These are phyloP conservation scores for Polytrichum formosum DNA, from an alignment of 225 moss, liverwort and hornwort genomes.

Conservation along the genomic window DNA sequence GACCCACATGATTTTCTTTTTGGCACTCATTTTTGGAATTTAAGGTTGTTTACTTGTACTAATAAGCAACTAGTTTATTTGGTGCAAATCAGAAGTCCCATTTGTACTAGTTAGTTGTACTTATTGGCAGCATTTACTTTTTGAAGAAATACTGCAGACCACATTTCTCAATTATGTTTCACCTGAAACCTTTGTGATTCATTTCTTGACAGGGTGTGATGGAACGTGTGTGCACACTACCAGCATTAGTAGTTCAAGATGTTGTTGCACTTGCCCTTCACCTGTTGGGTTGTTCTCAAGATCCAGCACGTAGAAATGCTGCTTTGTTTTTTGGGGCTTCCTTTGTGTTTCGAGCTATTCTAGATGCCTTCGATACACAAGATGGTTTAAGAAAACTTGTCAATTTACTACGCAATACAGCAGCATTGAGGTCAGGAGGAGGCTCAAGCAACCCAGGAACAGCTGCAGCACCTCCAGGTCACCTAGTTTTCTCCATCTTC, in stretches of 20 bases:
- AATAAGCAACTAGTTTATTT: no score
- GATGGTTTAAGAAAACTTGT: slow-evolving; percentile 87
- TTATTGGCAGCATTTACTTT: no score
- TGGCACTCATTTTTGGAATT: no score
- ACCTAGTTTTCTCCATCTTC: neutral
- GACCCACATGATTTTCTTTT: no score
- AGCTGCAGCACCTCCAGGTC: slow-evolving; percentile 55
- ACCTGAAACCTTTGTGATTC: no score
- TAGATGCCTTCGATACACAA: slow-evolving; percentile 93
- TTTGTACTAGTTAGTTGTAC: no score
- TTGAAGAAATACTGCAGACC: no score
- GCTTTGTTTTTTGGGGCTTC: slow-evolving; percentile 94
- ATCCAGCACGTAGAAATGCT: slow-evolving; percentile 87
- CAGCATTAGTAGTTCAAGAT: slow-evolving; percentile 76
- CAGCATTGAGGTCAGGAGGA: slow-evolving; percentile 91
- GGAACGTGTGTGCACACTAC: slow-evolving; percentile 97
- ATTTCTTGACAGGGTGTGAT: slow-evolving; percentile 80
- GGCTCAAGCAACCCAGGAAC: slow-evolving; percentile 63
- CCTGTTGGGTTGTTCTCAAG: slow-evolving; percentile 84
- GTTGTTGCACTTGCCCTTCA: slow-evolving; percentile 84
- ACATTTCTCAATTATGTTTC: no score
- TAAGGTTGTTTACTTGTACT: no score
- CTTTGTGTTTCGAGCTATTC: slow-evolving; percentile 86
- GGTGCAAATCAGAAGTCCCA: no score
- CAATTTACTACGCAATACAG: slow-evolving; percentile 83